A percentile compares a stretch with the other conserved stretches of the same genome.
Conservation (phyloP, 768 basidiomycete genomes). For the Pulveroboletus sp. region DNA sequence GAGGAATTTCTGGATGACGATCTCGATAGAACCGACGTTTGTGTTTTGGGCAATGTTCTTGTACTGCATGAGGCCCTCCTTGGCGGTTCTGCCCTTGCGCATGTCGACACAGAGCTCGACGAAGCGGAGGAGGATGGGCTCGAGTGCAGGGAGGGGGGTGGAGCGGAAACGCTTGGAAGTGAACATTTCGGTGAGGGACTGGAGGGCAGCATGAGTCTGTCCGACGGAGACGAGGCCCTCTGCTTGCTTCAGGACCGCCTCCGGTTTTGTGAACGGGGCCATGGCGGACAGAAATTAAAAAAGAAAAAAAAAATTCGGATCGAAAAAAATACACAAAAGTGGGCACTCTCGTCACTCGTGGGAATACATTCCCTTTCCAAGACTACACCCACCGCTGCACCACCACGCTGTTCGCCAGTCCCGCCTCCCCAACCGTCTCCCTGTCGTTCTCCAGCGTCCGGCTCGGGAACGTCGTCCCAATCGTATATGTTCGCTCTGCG, state of each 20-base stretch:
- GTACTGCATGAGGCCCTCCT: slow-evolving; percentile 95
- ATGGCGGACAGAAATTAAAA: slow-evolving; percentile 35
- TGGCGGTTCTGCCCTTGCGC: slow-evolving; percentile 84
- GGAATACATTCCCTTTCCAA: slow-evolving; percentile 14
- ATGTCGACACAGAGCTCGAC: slow-evolving; percentile 95
- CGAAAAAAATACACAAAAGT: too few relatives aligned
- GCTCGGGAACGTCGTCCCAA: slow-evolving; percentile 88
- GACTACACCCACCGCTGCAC: slow-evolving; percentile 69
- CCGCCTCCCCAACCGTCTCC: slow-evolving; percentile 67
- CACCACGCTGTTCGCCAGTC: slow-evolving; percentile 75
- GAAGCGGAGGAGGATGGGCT: slow-evolving; percentile 94
- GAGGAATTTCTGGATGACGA: slow-evolving; percentile 84
- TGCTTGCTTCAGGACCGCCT: slow-evolving; percentile 89
- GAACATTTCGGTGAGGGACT: slow-evolving; percentile 90
- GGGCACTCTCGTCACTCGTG: slow-evolving; percentile 7
- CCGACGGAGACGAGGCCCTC: slow-evolving; percentile 91
- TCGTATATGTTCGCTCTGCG: slow-evolving; percentile 56
- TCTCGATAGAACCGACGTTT: slow-evolving; percentile 86
- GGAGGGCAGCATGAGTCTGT: slow-evolving; percentile 84
- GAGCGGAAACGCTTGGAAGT: slow-evolving; percentile 89
- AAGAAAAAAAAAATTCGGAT: neutral
- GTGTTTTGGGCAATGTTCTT: slow-evolving; percentile 97
- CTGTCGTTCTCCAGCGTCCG: slow-evolving; percentile 58
- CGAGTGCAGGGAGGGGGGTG: slow-evolving; percentile 81
- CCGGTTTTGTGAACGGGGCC: slow-evolving; percentile 89